Evolutionary conservation across 2,329 filamentous ascomycete genomes (phyloP).

Genomic region (Epichloe baconii): DNA sequence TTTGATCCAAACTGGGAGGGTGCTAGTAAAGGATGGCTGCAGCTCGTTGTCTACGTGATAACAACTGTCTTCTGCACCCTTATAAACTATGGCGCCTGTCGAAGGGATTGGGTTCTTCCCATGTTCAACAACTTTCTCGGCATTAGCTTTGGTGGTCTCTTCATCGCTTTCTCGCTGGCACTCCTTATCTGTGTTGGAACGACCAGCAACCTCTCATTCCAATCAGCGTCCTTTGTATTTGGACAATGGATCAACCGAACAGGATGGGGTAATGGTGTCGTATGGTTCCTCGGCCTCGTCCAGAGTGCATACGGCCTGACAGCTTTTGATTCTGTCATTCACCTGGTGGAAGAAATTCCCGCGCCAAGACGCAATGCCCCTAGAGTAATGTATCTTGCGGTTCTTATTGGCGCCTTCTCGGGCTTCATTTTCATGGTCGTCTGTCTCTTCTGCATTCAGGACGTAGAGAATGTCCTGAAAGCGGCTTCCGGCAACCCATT

Average conservation of each 20-base stretch:
- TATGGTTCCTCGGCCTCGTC: constrained; percentile 45
- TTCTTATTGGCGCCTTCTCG: constrained; percentile 33
- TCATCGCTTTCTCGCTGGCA: constrained; percentile 36
- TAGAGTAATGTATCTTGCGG: constrained; percentile 37
- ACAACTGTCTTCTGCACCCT: constrained; percentile 33
- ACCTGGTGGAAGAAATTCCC: constrained; percentile 45
- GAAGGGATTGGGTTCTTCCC: constrained; percentile 25
- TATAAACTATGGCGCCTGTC: constrained; percentile 38
- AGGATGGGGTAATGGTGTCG: constrained; percentile 41
- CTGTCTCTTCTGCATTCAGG: constrained; percentile 37
- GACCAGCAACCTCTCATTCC: constrained; percentile 29
- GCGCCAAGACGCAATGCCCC: constrained; percentile 36
- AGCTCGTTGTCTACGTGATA: constrained; percentile 41
- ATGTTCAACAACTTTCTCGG: constrained; percentile 45
- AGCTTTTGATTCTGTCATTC: constrained; percentile 45
- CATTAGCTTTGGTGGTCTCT: constrained; percentile 36
- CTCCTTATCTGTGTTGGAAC: constrained; percentile 38
- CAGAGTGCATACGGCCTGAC: constrained; percentile 43
- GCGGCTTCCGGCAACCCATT: constrained; percentile 31
- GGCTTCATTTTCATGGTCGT: constrained; percentile 39
- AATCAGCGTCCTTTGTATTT: constrained; percentile 38
- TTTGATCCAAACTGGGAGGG: constrained; percentile 35
- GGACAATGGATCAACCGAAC: constrained; percentile 30
- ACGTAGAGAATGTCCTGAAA: constrained; percentile 27
- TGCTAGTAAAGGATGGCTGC: constrained; percentile 33